Conservation (phyloP, 2,329 filamentous ascomycete genomes). For the Fusarium azukiicola region DNA sequence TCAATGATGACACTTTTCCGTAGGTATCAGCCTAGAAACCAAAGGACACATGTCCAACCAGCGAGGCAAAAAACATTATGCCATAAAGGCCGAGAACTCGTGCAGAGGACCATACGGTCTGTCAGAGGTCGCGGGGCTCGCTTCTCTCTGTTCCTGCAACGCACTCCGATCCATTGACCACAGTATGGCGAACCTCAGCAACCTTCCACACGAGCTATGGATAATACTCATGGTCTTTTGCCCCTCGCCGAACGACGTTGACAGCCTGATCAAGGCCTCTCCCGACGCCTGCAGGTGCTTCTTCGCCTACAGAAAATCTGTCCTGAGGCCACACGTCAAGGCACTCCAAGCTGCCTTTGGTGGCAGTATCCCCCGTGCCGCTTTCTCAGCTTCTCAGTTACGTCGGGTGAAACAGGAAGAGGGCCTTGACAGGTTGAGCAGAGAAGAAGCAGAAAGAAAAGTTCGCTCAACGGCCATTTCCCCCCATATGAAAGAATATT, state of each 20-base stretch:
- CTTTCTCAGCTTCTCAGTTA: not conserved
- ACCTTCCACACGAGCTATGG: conserved; percentile 14
- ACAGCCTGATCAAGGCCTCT: not conserved
- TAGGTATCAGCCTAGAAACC: no score
- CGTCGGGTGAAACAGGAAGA: not conserved
- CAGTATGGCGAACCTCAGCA: not conserved
- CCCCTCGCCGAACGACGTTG: not conserved
- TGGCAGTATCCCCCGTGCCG: not conserved
- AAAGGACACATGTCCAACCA: no score
- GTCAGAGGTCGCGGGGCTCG: not conserved
- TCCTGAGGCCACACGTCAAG: not conserved
- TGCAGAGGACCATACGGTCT: not conserved
- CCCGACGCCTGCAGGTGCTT: not conserved
- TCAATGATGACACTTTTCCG: no score
- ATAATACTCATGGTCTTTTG: not conserved
- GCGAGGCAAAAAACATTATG: no score
- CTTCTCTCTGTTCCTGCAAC: not conserved
- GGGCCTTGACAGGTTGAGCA: not conserved
- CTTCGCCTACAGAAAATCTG: not conserved
- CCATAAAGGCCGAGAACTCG: no score
- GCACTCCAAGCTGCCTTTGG: not conserved
- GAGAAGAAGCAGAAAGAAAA: not conserved
- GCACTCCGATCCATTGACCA: not conserved
- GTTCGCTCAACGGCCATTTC: not conserved
- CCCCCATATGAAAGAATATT: not conserved